A percentile compares a stretch with the other conserved stretches of the same genome.
Evolutionary conservation across 495 filamentous ascomycete species (phyloP).

Genomic region (Immersiella caudata): DNA sequence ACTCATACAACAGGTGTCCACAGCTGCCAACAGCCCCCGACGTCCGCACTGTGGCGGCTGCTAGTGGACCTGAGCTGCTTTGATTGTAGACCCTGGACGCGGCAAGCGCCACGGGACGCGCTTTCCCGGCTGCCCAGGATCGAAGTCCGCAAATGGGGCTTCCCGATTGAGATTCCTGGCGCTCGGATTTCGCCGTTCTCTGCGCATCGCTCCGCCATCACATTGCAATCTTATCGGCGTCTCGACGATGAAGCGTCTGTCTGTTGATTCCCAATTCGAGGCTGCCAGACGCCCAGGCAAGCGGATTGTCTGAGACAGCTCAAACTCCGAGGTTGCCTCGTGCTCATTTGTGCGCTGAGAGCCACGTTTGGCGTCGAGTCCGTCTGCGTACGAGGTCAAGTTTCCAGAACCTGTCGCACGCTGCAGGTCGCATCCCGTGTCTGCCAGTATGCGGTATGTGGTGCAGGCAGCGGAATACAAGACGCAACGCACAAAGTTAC

Average conservation of each 20-base stretch:
- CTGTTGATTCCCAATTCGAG: neutral
- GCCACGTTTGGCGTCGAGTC: conserved; percentile 22
- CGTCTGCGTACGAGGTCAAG: neutral
- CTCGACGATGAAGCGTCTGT: neutral
- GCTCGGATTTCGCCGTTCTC: neutral
- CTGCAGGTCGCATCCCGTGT: neutral
- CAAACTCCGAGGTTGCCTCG: conserved; percentile 7
- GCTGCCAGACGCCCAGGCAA: neutral
- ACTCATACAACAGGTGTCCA: neutral
- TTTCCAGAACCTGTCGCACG: neutral
- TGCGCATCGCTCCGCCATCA: neutral
- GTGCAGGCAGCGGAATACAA: neutral
- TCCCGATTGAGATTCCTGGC: neutral
- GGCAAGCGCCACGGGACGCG: conserved; percentile 12
- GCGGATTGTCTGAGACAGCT: conserved; percentile 16
- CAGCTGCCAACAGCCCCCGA: neutral
- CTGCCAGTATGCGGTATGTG: neutral
- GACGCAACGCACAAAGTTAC: neutral
- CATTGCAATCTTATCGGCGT: neutral
- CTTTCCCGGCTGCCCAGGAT: conserved; percentile 1
- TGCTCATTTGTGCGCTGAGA: conserved; percentile 18
- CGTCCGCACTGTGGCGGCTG: neutral
- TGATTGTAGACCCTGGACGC: conserved; percentile 5
- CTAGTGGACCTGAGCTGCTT: neutral
- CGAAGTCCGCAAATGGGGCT: neutral